Percentiles rank a stretch among this genome's conserved stretches.
Evolutionary conservation across 139 green algal species (phyloP).

Genomic region (Chlorella sp.): DNA sequence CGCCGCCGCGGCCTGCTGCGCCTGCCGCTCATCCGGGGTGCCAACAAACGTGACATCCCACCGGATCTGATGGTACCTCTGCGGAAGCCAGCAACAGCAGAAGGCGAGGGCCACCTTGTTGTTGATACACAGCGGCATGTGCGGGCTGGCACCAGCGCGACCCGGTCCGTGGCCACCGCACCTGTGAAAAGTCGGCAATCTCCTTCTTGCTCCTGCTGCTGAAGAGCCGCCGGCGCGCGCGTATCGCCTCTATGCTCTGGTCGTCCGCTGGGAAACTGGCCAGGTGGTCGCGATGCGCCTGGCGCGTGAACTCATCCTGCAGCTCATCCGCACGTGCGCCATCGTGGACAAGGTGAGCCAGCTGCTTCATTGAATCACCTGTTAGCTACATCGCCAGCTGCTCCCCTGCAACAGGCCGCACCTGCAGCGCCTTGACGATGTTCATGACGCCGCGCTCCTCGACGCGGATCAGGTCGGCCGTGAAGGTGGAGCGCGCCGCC

Average conservation of each 20-base stretch:
- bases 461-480: conserved; percentile 61
- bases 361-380: too few relatives aligned
- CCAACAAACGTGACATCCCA: conserved; percentile 50
- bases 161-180: not conserved
- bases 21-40: conserved; percentile 17
- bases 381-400: too few relatives aligned
- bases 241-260: not conserved
- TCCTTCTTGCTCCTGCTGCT: conserved; percentile 30
- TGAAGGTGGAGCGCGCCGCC: conserved; percentile 48
- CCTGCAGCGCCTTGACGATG: conserved; percentile 56
- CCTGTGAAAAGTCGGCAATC: conserved; percentile 45
- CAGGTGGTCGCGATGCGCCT: conserved; percentile 3
- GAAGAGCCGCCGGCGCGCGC: not conserved
- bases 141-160: not conserved
- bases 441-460: conserved; percentile 62
- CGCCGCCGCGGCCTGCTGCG: not conserved
- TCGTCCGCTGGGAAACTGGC: not conserved
- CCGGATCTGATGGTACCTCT: conserved; percentile 35
- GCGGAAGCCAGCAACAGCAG: not conserved
- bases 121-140: too few relatives aligned
- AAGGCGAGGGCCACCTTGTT: too few relatives aligned
- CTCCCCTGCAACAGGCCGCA: too few relatives aligned
- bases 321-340: not conserved
- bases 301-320: conserved; percentile 38
- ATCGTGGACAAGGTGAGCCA: not conserved